phyloP scores from a whole-genome alignment of 2,329 filamentous ascomycete species.

The Neodidymelliopsis sp. region DNA sequence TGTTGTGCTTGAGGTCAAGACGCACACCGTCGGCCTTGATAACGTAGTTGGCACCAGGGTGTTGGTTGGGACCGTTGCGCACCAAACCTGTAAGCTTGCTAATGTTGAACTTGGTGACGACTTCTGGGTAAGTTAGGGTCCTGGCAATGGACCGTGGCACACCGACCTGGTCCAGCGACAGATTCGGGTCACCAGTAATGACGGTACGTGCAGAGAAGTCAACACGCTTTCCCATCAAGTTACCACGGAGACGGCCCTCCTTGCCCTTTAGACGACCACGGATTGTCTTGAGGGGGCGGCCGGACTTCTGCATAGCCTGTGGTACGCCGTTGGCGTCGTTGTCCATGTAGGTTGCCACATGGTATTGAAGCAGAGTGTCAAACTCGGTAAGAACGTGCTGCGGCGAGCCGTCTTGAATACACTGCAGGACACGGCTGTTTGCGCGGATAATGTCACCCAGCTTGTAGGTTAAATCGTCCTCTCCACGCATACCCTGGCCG shows the following conservation, averaged over 20 bases:
- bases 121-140: slow-evolving; percentile 94
- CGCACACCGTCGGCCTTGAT: slow-evolving; percentile 92
- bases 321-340: slow-evolving; percentile 98
- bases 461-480: slow-evolving; percentile 99
- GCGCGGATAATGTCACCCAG: slow-evolving; percentile 97
- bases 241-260: slow-evolving; percentile 95
- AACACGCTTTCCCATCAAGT: slow-evolving; percentile 95
- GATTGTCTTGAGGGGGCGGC: slow-evolving; percentile 94
- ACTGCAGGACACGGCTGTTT: slow-evolving; percentile 92
- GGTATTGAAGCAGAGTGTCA: slow-evolving; percentile 90
- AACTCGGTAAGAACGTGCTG: slow-evolving; percentile 92
- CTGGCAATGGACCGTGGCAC: slow-evolving; percentile 92
- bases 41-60: slow-evolving; percentile 96
- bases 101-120: slow-evolving; percentile 97
- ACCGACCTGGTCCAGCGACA: slow-evolving; percentile 96
- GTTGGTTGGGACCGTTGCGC: slow-evolving; percentile 90
- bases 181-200: slow-evolving; percentile 97
- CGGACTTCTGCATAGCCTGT: slow-evolving; percentile 94
- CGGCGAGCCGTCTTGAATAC: slow-evolving; percentile 88
- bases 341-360: slow-evolving; percentile 99
- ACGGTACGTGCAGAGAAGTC: slow-evolving; percentile 99
- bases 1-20: slow-evolving; percentile 93
- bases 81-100: slow-evolving; percentile 88
- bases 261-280: slow-evolving; percentile 98
- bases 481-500: slow-evolving; percentile 88